Evolutionary conservation across 176 grass and related monocot species (phyloP), one percentile per base, ranked within the genome.

Genomic region (Eleusine indica): DNA sequence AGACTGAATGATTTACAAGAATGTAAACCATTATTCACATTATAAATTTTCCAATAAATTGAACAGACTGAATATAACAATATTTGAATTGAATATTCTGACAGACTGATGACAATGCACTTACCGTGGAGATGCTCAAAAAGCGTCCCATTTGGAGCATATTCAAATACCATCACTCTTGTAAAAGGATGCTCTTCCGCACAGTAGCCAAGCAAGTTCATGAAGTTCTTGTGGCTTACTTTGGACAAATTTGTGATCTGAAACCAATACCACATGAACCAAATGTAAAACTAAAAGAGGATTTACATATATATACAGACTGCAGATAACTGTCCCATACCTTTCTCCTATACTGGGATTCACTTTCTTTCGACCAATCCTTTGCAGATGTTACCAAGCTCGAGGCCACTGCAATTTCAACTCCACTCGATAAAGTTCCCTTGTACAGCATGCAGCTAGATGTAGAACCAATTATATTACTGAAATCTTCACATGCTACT

Each of bases 151-250:
- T 97, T 97, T 46, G 91, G 89, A 82, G 94, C 91, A 73, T 97
- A 97, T 79, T 97, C 94, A 88, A 97, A 97, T 71, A 97, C 91
- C 94, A 97, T 97, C 73, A 84, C 89, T 78, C 94, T 92, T 60
- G 85, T 92, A 86, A 97, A 94, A 76, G 91, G 94, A 14, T 68
- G 52, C n/a, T 68, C 89, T 84, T 97, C 94, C 88, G 92, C 94
- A 42, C 94, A 97, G 71, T 88, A 97, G 63, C 94, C 94, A 77
- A 97, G 90, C 64, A 97, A 85, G 86, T 94, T 94, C 70, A 97
- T 89, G 88, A 97, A 94, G 76, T 97, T 94, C 56, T 91, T 94
- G 85, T 97, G 89, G 80, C 89, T 94, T 80, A 94, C 86, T 91
- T 88, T 92, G 64, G 70, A 94, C 82, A 97, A 87, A 79, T 29